Evolutionary conservation across 1,284 basidiomycete genomes (phyloP).

Genomic region (Ganoderma resinaceum): DNA sequence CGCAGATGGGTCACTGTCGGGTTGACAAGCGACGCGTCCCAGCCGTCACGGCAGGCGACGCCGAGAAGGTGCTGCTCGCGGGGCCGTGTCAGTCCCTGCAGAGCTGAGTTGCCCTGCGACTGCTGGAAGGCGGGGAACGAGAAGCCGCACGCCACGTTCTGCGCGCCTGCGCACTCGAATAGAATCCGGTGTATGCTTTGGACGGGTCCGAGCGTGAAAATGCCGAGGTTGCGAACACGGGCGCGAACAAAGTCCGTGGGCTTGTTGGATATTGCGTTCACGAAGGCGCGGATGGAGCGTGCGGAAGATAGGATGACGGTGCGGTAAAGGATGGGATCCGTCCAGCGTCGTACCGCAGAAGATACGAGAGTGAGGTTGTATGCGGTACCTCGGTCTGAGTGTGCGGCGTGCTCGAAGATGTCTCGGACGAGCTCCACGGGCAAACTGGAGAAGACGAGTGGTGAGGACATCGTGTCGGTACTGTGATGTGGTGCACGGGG

Average conservation of each 20-base stretch:
- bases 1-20: conserved; percentile 45
- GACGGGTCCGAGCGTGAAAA: conserved; percentile 46
- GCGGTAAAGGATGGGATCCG: conserved; percentile 46
- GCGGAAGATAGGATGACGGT: conserved; percentile 47
- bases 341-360: conserved; percentile 42
- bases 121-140: conserved; percentile 41
- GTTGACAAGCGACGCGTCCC: conserved; percentile 42
- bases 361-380: conserved; percentile 45
- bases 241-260: conserved; percentile 35
- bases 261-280: conserved; percentile 40
- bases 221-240: conserved; percentile 40
- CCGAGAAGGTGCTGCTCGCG: conserved; percentile 48
- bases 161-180: conserved; percentile 40
- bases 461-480: conserved; percentile 16
- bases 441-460: conserved; percentile 39
- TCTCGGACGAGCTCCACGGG: conserved; percentile 47
- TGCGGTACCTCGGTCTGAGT: conserved; percentile 38
- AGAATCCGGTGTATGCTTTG: conserved; percentile 44
- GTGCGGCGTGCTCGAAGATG: conserved; percentile 46
- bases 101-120: conserved; percentile 28
- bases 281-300: conserved; percentile 42
- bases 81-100: conserved; percentile 35
- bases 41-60: conserved; percentile 46
- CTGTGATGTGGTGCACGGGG: background rate
- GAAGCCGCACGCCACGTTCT: conserved; percentile 49